Base-by-base conservation (phyloP, 2,329 filamentous ascomycete genomes). In the Cercospora berteroae region DNA sequence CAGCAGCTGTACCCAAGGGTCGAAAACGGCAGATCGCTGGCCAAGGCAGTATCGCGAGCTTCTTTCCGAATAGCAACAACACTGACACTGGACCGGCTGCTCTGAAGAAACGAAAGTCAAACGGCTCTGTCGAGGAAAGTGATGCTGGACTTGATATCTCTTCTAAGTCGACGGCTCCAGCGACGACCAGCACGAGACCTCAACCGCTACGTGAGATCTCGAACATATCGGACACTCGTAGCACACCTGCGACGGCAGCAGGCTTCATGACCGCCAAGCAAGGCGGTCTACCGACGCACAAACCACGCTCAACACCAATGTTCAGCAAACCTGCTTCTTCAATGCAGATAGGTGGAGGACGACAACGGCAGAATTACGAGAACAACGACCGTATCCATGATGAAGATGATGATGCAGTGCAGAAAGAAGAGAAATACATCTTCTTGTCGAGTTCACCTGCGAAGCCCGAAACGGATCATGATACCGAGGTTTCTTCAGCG, bases 31-130 rank as follows among this genome's bases (percentile, higher is more conserved):
- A 78, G 73, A 78, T 75, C 23, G 78, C 81, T 68, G 82, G 81
- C 1, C 85, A 87, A 74, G 83, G 82, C 27, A 83, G 77, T 59
- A 84, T 88, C 56, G 81, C 82, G 4, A 82, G 76, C 66, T 87
- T 87, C 76, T 87, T 87, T 71, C 76, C 76, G 16, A 77, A 77
- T 69, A 73, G 64, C 44, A 20, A 5, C 25, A 58, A n/a, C 44
- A 50, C 18, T 61, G 59, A 56, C 39, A 58, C 20, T 3, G 18
- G 20, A 18, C 57, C 8, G 18, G 42, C 56, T 16, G 62, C 33
- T 29, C 56, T 57, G 18, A 52, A 25, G 57, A 65, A 31, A 18
- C 39, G 57, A 16, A 63, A 63, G 48, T 60, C n/a, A 31, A 36
- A 16, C 42, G 44, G 18, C 16, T 12, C 16, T 16, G 20, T 18